Percentiles rank a stretch among this genome's conserved stretches.
phyloP scores from a whole-genome alignment of 495 filamentous ascomycete species.

The Lepraria neglecta region DNA sequence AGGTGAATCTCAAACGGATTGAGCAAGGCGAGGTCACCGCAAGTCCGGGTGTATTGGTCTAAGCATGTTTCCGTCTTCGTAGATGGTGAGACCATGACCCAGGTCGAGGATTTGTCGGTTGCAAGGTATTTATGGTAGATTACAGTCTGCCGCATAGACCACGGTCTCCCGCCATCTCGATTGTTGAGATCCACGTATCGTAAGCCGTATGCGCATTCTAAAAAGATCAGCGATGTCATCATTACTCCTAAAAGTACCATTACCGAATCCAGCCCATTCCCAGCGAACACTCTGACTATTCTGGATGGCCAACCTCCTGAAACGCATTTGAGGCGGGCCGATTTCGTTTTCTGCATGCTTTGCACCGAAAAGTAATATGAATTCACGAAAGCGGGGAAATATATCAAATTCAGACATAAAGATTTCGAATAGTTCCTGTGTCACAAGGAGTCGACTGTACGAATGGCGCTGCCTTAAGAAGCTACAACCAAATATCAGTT shows the following conservation, averaged over 20 bases:
- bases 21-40: not conserved
- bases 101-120: constrained; percentile 21
- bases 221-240: constrained; percentile 4
- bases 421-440: constrained; percentile 19
- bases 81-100: constrained; percentile 31
- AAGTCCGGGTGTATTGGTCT: constrained; percentile 12
- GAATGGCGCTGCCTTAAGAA: constrained; percentile 25
- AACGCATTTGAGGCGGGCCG: constrained; percentile 20
- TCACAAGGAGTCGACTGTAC: constrained; percentile 22
- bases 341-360: constrained; percentile 26
- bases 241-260: too few relatives aligned
- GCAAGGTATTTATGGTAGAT: constrained; percentile 28
- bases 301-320: constrained; percentile 15
- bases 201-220: constrained; percentile 31
- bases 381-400: constrained; percentile 25
- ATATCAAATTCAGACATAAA: constrained; percentile 20
- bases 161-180: constrained; percentile 25
- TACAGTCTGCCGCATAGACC: constrained; percentile 33
- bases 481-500: not conserved
- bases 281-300: too few relatives aligned
- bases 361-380: constrained; percentile 26
- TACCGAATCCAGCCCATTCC: too few relatives aligned
- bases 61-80: constrained; percentile 9
- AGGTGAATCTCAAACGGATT: constrained; percentile 27
- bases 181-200: constrained; percentile 29